Conservation (phyloP, 306 rosid species). For the Trifolium pratense region DNA sequence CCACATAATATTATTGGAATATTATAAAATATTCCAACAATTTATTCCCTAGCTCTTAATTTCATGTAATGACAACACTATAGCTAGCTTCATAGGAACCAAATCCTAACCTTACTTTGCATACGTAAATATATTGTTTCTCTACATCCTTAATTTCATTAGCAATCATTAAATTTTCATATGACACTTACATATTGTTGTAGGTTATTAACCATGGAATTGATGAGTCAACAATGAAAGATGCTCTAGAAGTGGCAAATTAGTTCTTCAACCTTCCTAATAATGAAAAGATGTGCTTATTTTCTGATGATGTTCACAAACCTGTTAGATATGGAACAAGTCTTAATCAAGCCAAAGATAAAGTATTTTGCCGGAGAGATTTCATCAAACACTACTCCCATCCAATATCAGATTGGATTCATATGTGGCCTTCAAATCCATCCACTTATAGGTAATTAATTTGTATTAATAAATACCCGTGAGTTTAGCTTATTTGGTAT, state of each 20-base stretch:
- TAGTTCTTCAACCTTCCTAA: conserved; percentile 60
- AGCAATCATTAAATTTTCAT: no score
- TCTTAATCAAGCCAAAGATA: conserved; percentile 51
- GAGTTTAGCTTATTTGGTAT: no score
- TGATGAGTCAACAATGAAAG: conserved; percentile 36
- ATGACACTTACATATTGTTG: no score
- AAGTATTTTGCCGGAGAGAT: conserved; percentile 61
- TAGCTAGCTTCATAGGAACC: no score
- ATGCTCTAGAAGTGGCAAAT: conserved; percentile 43
- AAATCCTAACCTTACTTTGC: no score
- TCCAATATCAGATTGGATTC: conserved; percentile 60
- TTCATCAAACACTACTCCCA: conserved; percentile 64
- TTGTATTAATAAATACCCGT: no score
- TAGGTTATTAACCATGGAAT: conserved; percentile 67
- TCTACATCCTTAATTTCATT: no score
- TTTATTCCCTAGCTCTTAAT: no score
- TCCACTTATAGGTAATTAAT: conserved; percentile 55
- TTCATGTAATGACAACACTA: no score
- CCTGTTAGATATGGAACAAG: conserved; percentile 69
- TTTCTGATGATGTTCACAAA: conserved; percentile 52
- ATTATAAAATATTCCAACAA: no score
- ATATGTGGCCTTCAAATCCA: conserved; percentile 66
- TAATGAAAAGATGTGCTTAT: conserved; percentile 53
- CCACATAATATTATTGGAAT: no score
- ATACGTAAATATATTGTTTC: background rate